These are phyloP conservation scores for Tilletia horrida DNA, from an alignment of 1,284 basidiomycete species.

Conservation along the genomic window DNA sequence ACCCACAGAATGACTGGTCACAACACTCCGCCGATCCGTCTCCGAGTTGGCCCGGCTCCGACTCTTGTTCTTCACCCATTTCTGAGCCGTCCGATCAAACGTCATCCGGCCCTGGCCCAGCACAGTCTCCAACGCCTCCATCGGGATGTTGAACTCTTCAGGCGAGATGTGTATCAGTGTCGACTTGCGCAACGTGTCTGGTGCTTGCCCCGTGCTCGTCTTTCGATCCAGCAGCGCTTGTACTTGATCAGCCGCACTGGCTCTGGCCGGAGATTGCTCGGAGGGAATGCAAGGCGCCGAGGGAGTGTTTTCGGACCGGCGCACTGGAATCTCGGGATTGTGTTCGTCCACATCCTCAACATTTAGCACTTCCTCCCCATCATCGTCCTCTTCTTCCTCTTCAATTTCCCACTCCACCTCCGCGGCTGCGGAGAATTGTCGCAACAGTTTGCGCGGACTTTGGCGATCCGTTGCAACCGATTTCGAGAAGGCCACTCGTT, in stretches of 20 bases:
- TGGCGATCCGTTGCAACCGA: neutral
- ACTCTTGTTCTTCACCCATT: conserved; percentile 32
- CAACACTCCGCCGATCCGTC: neutral
- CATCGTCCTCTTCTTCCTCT: conserved; percentile 3
- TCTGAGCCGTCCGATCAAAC: conserved; percentile 33
- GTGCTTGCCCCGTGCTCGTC: neutral
- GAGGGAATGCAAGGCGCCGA: no score
- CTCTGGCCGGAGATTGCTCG: neutral
- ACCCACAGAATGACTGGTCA: neutral
- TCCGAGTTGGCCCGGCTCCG: conserved; percentile 13
- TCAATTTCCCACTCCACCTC: conserved; percentile 13
- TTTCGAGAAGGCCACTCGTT: conserved; percentile 1
- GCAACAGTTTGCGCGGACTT: conserved; percentile 9
- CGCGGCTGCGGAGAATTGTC: conserved; percentile 2
- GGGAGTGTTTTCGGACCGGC: no score
- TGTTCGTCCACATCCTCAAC: no score
- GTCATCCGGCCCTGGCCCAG: conserved; percentile 35
- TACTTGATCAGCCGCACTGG: neutral
- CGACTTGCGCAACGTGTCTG: conserved; percentile 14
- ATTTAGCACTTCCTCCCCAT: neutral
- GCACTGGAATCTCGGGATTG: no score
- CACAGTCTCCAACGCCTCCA: conserved; percentile 31
- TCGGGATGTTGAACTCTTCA: conserved; percentile 29
- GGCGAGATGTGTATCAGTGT: conserved; percentile 37
- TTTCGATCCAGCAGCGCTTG: conserved; percentile 5